Evolutionary conservation across 805 yeast species (phyloP).

Genomic region (Blastobotrys terrestris): DNA sequence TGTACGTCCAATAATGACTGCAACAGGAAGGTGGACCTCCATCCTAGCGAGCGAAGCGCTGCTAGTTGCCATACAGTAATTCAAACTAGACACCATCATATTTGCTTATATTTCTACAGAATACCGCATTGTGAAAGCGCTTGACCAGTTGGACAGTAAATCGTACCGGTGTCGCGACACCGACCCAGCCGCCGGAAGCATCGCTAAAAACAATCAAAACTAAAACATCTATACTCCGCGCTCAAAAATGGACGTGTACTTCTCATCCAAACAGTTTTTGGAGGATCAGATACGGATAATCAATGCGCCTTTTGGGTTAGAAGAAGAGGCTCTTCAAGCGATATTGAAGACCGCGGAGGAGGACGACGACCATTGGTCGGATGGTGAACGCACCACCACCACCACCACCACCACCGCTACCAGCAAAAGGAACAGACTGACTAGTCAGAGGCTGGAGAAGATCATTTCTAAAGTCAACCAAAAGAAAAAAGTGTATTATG

Average conservation of each 20-base stretch:
- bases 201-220: neutral
- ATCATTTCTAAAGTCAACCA: conserved; percentile 3
- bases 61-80: no score
- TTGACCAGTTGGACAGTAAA: no score
- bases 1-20: no score
- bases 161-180: no score
- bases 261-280: conserved; percentile 1
- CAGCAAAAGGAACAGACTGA: neutral
- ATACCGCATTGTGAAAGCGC: no score
- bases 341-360: neutral
- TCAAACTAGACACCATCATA: no score
- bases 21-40: no score
- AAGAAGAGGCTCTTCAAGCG: neutral
- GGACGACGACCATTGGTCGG: neutral
- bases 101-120: no score
- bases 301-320: conserved; percentile 1
- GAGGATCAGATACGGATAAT: conserved; percentile 8
- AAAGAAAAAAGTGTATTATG: conserved; percentile 2
- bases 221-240: neutral
- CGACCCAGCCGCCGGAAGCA: neutral
- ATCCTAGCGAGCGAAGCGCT: no score
- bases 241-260: conserved; percentile 7
- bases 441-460: neutral
- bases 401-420: neutral
- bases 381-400: neutral